Evolutionary conservation across 2,329 filamentous ascomycete genomes (phyloP), one percentile per base, ranked within the genome.

Genomic region (Hypoxylon sp.): DNA sequence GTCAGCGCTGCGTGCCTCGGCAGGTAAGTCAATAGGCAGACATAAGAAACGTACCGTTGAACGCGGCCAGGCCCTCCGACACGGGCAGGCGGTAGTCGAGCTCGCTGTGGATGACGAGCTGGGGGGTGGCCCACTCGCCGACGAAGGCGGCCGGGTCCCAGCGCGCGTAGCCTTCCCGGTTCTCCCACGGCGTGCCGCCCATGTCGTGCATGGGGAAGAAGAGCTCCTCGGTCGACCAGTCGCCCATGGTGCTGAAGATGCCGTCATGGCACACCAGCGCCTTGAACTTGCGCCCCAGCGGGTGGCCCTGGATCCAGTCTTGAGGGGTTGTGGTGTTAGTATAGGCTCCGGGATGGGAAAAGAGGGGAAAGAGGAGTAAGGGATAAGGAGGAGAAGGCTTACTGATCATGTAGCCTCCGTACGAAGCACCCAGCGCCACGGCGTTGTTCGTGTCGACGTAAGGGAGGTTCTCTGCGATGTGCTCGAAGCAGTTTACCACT

Each of bases 221-320:
- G n/a, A 89, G 78, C 72, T 89, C 87, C 63, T 89, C 87, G 4
- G 83, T 86, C 1, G 81, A 74, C 77, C 85, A 88, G 73, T 87
- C 83, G 65, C 81, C 86, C 48, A 86, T 76, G 1, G 86, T 88
- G 67, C 86, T 89, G 74, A 93, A 95, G 50, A 93, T 88, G 43
- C 92, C 92, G 66, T 97, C 92, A 72, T 97, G 92, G 67, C 88
- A 92, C 23, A 96, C 92, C 3, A 97, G 81, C 0, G 92, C 92
- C 74, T 91, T 91, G 83, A 97, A 96, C 65, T 89, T 86, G 23
- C 91, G 86, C 17, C 92, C 92, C 0, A 97, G 82, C 1, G 85
- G 82, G 62, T 95, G 89, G 6, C 93, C 93, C 75, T 97, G 92
- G 67, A 97, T 92, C 92, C 93, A 96, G 72, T 96, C 82, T 82